Percentiles rank a stretch among this genome's conserved stretches.
Evolutionary conservation across 106 monocot genomes (phyloP).

Genomic region (Acorus calamus): DNA sequence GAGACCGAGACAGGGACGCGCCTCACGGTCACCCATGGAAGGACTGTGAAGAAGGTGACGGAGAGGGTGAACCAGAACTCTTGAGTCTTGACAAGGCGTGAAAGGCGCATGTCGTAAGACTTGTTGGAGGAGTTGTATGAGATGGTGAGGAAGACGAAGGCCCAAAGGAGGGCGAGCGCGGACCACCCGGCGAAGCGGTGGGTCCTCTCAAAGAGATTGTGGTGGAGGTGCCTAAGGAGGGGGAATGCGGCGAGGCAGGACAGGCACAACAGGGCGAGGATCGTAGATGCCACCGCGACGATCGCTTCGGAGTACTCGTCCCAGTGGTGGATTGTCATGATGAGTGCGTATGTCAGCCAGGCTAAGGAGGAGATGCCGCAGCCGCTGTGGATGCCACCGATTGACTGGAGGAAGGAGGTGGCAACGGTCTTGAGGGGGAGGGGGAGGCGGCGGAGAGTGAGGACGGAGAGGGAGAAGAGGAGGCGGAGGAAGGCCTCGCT

Average conservation of each 20-base stretch:
- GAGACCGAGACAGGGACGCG: slow-evolving; percentile 29
- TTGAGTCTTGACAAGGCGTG: slow-evolving; percentile 13
- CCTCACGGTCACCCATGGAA: slow-evolving; percentile 42
- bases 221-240: slow-evolving; percentile 51
- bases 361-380: slow-evolving; percentile 51
- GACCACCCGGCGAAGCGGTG: slow-evolving; percentile 66
- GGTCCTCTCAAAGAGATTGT: slow-evolving; percentile 60
- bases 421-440: slow-evolving; percentile 27
- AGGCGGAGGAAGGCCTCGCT: slow-evolving; percentile 47
- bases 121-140: slow-evolving; percentile 26
- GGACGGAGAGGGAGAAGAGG: slow-evolving; percentile 38
- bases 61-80: slow-evolving; percentile 41
- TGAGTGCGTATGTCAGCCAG: slow-evolving; percentile 40
- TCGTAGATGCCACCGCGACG: slow-evolving; percentile 24
- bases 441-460: slow-evolving; percentile 22
- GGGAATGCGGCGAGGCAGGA: slow-evolving; percentile 35
- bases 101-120: slow-evolving; percentile 18
- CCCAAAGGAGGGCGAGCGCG: slow-evolving; percentile 50
- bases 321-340: slow-evolving; percentile 11
- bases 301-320: slow-evolving; percentile 14
- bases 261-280: slow-evolving; percentile 27
- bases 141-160: slow-evolving; percentile 32
- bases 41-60: slow-evolving; percentile 43
- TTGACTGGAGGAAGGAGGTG: slow-evolving; percentile 46
- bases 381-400: slow-evolving; percentile 55